Evolutionary conservation across 139 green algal species (phyloP).

Genomic region (Picochlorum costavermella): DNA sequence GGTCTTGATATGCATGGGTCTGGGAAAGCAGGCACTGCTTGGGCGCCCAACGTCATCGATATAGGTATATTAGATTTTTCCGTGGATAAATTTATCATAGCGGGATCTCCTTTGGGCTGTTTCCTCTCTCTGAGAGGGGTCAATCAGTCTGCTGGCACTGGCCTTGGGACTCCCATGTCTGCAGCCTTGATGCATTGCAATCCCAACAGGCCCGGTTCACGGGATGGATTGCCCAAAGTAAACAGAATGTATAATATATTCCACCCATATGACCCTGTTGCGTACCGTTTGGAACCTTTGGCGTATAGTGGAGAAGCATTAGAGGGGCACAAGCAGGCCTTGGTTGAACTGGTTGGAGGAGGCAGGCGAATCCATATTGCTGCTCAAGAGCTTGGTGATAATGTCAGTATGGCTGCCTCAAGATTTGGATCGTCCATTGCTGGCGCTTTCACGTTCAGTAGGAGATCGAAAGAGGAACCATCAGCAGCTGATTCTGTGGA

Average conservation of each 20-base stretch:
- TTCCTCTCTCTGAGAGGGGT: slow-evolving; percentile 60
- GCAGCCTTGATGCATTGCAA: slow-evolving; percentile 11
- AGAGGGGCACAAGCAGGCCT: slow-evolving; percentile 4
- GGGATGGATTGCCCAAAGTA: slow-evolving; percentile 46
- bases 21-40: slow-evolving; percentile 5
- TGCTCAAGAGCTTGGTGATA: slow-evolving; percentile 30
- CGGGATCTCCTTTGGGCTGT: slow-evolving; percentile 61
- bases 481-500: not conserved
- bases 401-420: slow-evolving; percentile 29
- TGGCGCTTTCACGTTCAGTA: slow-evolving; percentile 14
- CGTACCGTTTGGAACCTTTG: slow-evolving; percentile 58
- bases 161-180: slow-evolving; percentile 28
- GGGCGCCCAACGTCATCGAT: not conserved
- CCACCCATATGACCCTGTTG: slow-evolving; percentile 66
- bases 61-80: slow-evolving; percentile 25
- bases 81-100: slow-evolving; percentile 55
- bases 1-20: not conserved
- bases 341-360: slow-evolving; percentile 23
- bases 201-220: slow-evolving; percentile 1
- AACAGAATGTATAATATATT: slow-evolving; percentile 54
- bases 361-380: slow-evolving; percentile 49
- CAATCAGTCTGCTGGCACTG: slow-evolving; percentile 14
- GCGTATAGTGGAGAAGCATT: not conserved
- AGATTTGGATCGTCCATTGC: slow-evolving; percentile 21
- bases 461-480: not conserved